Evolutionary conservation across 2,329 filamentous ascomycete species (phyloP), one percentile per base, ranked within the genome.

Genomic region (Tolypocladium ophioglossoides): DNA sequence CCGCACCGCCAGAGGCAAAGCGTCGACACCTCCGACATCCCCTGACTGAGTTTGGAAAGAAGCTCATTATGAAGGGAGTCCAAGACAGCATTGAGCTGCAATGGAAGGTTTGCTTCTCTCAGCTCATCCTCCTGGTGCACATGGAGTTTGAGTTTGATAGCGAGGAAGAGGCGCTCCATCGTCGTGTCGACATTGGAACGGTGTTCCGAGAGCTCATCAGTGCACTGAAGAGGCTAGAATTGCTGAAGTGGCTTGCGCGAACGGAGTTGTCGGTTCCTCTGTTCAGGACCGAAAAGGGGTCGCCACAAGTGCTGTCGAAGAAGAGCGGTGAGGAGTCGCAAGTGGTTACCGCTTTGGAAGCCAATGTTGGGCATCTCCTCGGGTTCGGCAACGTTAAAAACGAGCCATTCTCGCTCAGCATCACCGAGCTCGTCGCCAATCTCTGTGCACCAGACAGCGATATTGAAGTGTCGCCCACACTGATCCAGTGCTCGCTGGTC

Each of bases 141-240:
- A 86, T 97, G 78, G 87, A 94, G 66, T 85, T 85, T 40, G 89
- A 94, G 64, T 80, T 89, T 52, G 87, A 91, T 55, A 81, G 84
- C 59, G 83, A 86, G 44, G 84, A 89, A 41, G 81, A 87, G 18
- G 82, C 82, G 2, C 74, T 84, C 37, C 78, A 80, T 59, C 70
- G 76, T 40, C 72, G 77, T 22, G 73, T 88, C 10, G 80, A 85
- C 32, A 85, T 94, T 55, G 82, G 86, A 51, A 72, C 75, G 1
- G 82, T 92, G 38, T 92, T 87, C 70, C 72, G 82, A 63, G 78
- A 81, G 49, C 76, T 96, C 7, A 75, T 94, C 37, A 74, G 77
- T n/a, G 79, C 86, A 54, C 76, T 99, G 20, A 82, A 80, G 59
- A 81, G 89, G 58, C 79, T 89, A 51, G 85, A 91, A 64, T 78